Base-by-base conservation (phyloP, 2,329 filamentous ascomycete species). In the Clonostachys rosea region DNA sequence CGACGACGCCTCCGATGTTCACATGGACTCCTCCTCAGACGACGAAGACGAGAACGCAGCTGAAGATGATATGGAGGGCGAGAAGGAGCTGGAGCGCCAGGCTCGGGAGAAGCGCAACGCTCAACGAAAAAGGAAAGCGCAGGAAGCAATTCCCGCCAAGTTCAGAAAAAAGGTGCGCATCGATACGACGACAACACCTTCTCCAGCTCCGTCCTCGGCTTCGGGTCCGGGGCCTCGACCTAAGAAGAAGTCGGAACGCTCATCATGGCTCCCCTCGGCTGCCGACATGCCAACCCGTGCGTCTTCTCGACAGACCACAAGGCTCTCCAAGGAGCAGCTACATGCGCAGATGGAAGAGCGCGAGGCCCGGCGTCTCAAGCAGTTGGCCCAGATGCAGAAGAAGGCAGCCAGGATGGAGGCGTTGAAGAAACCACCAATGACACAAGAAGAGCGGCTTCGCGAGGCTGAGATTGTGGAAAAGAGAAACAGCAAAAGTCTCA, bases 401-500 rank as follows among this genome's bases (percentile, higher is more conserved):
- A 83, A 82, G 59, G 76, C 85, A 40, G 87, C 87, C 58, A 81
- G 79, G 59, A 74, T 89, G 56, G 85, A 86, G 52, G 87, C 87
- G 47, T 70, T 83, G 52, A 89, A 90, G 66, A 88, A 89, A 47
- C 87, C 86, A 49, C 79, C 86, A 30, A 83, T 95, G 81, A 95
- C 91, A 6, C 92, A 96, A 66, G 89, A 82, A 41, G 86, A 97
- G 63, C 81, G 91, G 36, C 75, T 96, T 30, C 84, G 82, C 30
- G 89, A 95, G 66, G 91, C 91, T 2, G 89, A 86, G 16, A 71
- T 84, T 45, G 85, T 95, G 7, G 94, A 97, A 67, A 86, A 87
- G 65, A 77, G 85, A 57, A 96, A 99, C 65, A 81, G 86, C 56
- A 95, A 89, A 75, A 97, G 87, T 65, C 70, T 96, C 59, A 96